Conservation (phyloP, 768 basidiomycete species). For the Pholiota microspora region DNA sequence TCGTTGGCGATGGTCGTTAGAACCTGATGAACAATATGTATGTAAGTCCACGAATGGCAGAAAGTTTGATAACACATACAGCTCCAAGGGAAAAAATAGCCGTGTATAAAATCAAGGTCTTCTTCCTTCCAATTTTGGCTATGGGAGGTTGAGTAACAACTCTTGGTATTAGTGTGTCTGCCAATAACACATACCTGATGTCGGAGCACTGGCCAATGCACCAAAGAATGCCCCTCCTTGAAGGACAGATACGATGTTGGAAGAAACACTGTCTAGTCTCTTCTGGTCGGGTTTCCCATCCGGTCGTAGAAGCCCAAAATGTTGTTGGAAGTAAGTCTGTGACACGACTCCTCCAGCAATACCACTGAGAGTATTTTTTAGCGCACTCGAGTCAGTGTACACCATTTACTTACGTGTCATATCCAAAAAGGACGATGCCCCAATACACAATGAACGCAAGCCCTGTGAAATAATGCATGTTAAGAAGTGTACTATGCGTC, state of each 20-base stretch:
- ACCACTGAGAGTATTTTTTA: conserved; percentile 14
- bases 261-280: conserved; percentile 52
- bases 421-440: conserved; percentile 83
- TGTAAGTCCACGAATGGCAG: background rate
- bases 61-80: conserved; percentile 34
- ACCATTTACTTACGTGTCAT: conserved; percentile 44
- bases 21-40: conserved; percentile 40
- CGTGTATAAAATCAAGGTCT: conserved; percentile 59
- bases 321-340: conserved; percentile 39
- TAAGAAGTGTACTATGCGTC: background rate
- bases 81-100: conserved; percentile 71
- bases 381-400: background rate
- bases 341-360: conserved; percentile 48
- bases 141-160: background rate
- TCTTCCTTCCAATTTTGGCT: conserved; percentile 67
- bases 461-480: conserved; percentile 36
- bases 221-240: conserved; percentile 91
- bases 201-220: conserved; percentile 67
- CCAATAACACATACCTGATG: conserved; percentile 49
- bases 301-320: conserved; percentile 1
- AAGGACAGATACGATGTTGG: conserved; percentile 86
- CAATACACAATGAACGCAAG: conserved; percentile 73
- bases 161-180: background rate
- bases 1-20: conserved; percentile 66
- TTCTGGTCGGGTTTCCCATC: conserved; percentile 3